phyloP scores from a whole-genome alignment of 495 filamentous ascomycete species.

The Massariosphaeria phaeospora region DNA sequence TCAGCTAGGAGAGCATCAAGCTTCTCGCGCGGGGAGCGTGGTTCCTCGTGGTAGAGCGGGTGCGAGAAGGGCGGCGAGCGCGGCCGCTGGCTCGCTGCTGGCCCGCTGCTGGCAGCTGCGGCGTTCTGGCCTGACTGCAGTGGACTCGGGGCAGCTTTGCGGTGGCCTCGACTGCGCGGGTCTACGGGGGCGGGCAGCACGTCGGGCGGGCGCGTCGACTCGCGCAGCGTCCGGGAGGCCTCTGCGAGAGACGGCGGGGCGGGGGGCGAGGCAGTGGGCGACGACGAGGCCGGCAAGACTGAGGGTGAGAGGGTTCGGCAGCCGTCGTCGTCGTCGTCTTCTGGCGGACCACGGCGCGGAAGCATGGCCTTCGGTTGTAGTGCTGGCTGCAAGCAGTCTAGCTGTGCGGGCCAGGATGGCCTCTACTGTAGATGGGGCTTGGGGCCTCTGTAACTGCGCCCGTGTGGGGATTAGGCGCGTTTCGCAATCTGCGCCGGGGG shows the following conservation, averaged over 20 bases:
- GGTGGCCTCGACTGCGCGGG: constrained; percentile 2
- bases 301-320: constrained; percentile 3
- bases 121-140: constrained; percentile 9
- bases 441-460: constrained; percentile 17
- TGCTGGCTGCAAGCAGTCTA: constrained; percentile 29
- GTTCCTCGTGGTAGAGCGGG: constrained; percentile 23
- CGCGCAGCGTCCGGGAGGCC: constrained; percentile 28
- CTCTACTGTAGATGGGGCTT: constrained; percentile 14
- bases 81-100: no score
- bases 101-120: constrained; percentile 2
- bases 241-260: constrained; percentile 24
- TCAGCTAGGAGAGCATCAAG: constrained; percentile 35
- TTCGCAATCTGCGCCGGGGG: constrained; percentile 5
- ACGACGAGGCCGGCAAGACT: neutral
- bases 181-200: constrained; percentile 11
- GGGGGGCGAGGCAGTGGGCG: neutral
- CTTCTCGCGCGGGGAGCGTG: constrained; percentile 36
- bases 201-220: constrained; percentile 12
- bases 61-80: constrained; percentile 13
- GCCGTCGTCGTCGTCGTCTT: constrained; percentile 1
- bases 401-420: constrained; percentile 11
- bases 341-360: constrained; percentile 7
- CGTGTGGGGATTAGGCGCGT: constrained; percentile 23
- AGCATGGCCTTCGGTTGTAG: constrained; percentile 17
- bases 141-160: constrained; percentile 25